phyloP scores from a whole-genome alignment of 1,284 basidiomycete species.

The Blastosporella zonata region DNA sequence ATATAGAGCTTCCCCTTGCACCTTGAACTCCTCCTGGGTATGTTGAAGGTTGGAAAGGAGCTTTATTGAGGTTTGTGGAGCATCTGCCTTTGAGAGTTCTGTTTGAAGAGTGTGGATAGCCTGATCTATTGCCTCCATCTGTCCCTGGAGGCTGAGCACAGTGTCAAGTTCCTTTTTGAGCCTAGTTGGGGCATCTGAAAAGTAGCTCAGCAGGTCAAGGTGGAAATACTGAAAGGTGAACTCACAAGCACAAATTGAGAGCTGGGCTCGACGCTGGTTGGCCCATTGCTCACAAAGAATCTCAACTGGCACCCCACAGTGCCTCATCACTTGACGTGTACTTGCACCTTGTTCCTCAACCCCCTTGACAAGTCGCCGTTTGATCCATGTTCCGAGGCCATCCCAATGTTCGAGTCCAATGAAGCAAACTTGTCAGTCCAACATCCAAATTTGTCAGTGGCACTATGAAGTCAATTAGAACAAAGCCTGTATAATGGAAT shows the following conservation, averaged over 20 bases:
- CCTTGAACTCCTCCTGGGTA: conserved; percentile 19
- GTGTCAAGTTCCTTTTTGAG: conserved; percentile 35
- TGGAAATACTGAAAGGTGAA: conserved; percentile 4
- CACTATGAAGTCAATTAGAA: conserved; percentile 16
- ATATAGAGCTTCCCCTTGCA: conserved; percentile 29
- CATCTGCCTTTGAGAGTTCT: conserved; percentile 9
- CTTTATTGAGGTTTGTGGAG: conserved; percentile 6
- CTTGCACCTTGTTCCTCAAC: conserved; percentile 13
- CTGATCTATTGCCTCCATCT: conserved; percentile 28
- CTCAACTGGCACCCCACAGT: conserved; percentile 10
- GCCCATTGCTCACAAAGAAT: conserved; percentile 31
- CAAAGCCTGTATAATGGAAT: too few species aligned
- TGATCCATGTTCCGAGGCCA: conserved; percentile 30
- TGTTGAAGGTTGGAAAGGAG: conserved; percentile 21
- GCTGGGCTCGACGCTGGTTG: conserved; percentile 27
- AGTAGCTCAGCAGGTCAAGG: not conserved
- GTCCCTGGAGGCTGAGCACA: conserved; percentile 31
- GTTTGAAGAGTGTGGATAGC: conserved; percentile 18
- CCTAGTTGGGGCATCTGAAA: conserved; percentile 29
- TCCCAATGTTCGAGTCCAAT: conserved; percentile 22
- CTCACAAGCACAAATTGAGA: conserved; percentile 31
- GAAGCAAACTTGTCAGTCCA: conserved; percentile 24
- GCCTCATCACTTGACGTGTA: conserved; percentile 1
- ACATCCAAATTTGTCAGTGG: conserved; percentile 24
- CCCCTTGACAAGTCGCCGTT: conserved; percentile 10